A percentile compares a stretch with the other conserved stretches of the same genome.
Conservation (phyloP, 2,329 filamentous ascomycete genomes). For the Penicillium crustosum region DNA sequence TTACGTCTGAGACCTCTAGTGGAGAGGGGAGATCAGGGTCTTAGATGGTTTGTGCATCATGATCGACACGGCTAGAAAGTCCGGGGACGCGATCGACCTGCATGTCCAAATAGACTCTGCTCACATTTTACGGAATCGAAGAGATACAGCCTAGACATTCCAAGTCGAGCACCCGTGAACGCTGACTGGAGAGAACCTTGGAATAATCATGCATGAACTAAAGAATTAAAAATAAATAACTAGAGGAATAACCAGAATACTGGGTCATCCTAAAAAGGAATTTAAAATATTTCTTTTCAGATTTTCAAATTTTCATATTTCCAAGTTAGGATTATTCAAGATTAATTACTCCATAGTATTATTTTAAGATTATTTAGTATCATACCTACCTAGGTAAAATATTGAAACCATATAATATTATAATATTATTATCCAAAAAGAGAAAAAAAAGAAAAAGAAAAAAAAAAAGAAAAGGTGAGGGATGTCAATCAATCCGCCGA, state of each 20-base stretch:
- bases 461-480: slow-evolving; percentile 17
- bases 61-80: slow-evolving; percentile 12
- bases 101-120: slow-evolving; percentile 28
- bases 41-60: neutral
- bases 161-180: slow-evolving; percentile 8
- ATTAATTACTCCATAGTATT: too few species aligned
- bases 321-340: too few species aligned
- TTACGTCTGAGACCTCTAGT: slow-evolving; percentile 3
- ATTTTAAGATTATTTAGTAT: too few species aligned
- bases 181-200: slow-evolving; percentile 7
- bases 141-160: slow-evolving; percentile 25
- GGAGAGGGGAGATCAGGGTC: slow-evolving; percentile 7
- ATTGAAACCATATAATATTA: too few species aligned
- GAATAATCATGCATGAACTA: slow-evolving; percentile 5
- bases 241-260: neutral
- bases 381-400: too few species aligned
- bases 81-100: slow-evolving; percentile 16
- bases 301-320: neutral
- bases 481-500: slow-evolving; percentile 23
- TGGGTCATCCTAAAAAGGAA: neutral
- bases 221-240: neutral
- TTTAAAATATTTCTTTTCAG: neutral
- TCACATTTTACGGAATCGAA: slow-evolving; percentile 27
- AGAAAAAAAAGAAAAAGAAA: neutral
- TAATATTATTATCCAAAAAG: neutral